Base-by-base conservation (phyloP, 306 rosid genomes). In the Casuarina equisetifolia region DNA sequence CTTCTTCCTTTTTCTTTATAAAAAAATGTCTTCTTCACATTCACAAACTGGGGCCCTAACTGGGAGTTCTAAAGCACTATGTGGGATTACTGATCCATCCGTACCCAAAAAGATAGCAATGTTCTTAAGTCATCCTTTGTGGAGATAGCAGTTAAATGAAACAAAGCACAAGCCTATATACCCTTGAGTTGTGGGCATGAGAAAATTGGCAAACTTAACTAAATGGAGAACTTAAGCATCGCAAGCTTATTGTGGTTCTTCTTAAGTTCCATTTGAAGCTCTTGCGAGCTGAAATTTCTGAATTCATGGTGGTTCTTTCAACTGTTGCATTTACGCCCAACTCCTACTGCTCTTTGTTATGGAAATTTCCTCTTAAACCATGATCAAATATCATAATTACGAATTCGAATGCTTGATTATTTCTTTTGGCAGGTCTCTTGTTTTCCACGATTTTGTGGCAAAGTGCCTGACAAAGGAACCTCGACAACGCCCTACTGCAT, bases 371-470 rank as follows among this genome's bases (percentile, higher is more conserved):
- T 62, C 71, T 72, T 40, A 71, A 20, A 79, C 69, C 63, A 39
- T 72, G 40, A 9, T 82, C 32, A 62, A 44, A 46, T 76, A 74
- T 48, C 44, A 15, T 16, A 57, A 13, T 54, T 43, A 38, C 12
- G 40, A 36, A 46, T 49, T 81, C 73, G 67, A 44, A 58, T 66
- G 69, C 58, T 25, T 76, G 59, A 67, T 55, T 4, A 46, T 76
- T 81, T 85, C 75, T 76, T 74, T 77, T 81, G 85, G 70, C 84
- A 92, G 99, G 97, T 95, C 99, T 78, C 86, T 95, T 25, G 81
- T 91, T 86, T 92, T 95, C 86, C 99, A 95, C 77, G 99, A 95
- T 85, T 95, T 95, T 87, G 92, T 95, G 76, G 99, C 99, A 0
- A 95, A 95, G 84, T 89, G 97, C 87, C 90, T 95, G 70, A 95